Evolutionary conservation across 148 eudicot genomes (phyloP).

Genomic region (Arctostaphylos glauca): DNA sequence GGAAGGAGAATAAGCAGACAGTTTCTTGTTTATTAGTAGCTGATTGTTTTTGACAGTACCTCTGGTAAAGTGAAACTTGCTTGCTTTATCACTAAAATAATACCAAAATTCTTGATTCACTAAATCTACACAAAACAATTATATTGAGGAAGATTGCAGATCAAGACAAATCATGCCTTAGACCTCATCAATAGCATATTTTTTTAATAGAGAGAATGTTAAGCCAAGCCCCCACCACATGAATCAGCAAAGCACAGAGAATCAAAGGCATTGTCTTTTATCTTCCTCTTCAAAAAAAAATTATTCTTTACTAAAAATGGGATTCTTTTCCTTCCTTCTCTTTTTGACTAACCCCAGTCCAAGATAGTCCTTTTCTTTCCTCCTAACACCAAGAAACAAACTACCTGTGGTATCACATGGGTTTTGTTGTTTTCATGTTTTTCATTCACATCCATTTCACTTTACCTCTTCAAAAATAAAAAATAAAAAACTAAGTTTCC

Average conservation of each 20-base stretch:
- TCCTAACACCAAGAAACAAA: slow-evolving; percentile 10
- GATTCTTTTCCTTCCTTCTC: slow-evolving; percentile 21
- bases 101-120: slow-evolving; percentile 3
- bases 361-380: slow-evolving; percentile 38
- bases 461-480: slow-evolving; percentile 18
- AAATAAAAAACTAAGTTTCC: slow-evolving; percentile 17
- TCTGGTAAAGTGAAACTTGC: neutral
- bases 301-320: slow-evolving; percentile 15
- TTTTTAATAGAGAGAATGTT: neutral
- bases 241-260: neutral
- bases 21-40: neutral
- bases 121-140: slow-evolving; percentile 7
- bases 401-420: slow-evolving; percentile 32
- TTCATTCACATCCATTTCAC: slow-evolving; percentile 19
- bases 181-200: neutral
- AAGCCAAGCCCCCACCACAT: slow-evolving; percentile 1
- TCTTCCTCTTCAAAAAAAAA: neutral
- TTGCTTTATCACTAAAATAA: neutral
- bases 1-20: neutral
- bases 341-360: slow-evolving; percentile 52
- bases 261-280: neutral
- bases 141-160: slow-evolving; percentile 4
- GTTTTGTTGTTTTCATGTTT: slow-evolving; percentile 23
- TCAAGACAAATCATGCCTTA: slow-evolving; percentile 11
- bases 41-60: neutral